Conservation (phyloP, 495 filamentous ascomycete genomes). For the Lentithecium fluviatile region DNA sequence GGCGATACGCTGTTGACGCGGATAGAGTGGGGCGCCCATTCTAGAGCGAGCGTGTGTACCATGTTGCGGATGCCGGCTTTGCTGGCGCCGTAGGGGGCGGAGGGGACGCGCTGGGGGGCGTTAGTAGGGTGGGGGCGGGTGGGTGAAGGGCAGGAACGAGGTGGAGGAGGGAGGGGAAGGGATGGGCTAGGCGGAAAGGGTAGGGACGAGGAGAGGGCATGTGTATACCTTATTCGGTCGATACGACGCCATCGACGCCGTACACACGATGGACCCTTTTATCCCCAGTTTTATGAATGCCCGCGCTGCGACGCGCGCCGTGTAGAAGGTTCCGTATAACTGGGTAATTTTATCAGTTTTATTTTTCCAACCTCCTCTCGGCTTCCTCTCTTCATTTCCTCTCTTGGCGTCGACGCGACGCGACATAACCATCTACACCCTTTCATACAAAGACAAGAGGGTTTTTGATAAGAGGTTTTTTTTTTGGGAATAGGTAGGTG, state of each 20-base stretch:
- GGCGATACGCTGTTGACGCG: constrained; percentile 80
- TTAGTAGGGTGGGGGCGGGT: background rate
- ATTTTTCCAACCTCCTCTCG: background rate
- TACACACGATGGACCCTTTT: constrained; percentile 49
- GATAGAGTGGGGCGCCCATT: constrained; percentile 50
- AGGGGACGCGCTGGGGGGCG: background rate
- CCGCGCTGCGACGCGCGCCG: constrained; percentile 41
- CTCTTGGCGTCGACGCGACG: too few relatives aligned
- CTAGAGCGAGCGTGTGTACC: constrained; percentile 49
- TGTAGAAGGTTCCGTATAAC: constrained; percentile 46
- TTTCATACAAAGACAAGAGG: too few relatives aligned
- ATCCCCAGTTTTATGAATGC: constrained; percentile 47
- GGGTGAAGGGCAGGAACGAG: background rate
- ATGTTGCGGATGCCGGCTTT: constrained; percentile 41
- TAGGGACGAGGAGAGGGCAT: too few relatives aligned
- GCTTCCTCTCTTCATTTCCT: constrained; percentile 35
- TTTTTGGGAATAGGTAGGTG: too few relatives aligned
- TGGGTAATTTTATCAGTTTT: background rate
- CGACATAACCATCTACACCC: too few relatives aligned
- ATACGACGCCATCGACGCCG: constrained; percentile 50
- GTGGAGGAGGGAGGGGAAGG: too few relatives aligned
- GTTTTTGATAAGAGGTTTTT: too few relatives aligned
- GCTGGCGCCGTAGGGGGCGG: constrained; percentile 38
- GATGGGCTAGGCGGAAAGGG: too few relatives aligned
- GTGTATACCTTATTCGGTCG: constrained; percentile 48